Evolutionary conservation across 2,329 filamentous ascomycete species (phyloP).

Genomic region (Aspergillus niger): DNA sequence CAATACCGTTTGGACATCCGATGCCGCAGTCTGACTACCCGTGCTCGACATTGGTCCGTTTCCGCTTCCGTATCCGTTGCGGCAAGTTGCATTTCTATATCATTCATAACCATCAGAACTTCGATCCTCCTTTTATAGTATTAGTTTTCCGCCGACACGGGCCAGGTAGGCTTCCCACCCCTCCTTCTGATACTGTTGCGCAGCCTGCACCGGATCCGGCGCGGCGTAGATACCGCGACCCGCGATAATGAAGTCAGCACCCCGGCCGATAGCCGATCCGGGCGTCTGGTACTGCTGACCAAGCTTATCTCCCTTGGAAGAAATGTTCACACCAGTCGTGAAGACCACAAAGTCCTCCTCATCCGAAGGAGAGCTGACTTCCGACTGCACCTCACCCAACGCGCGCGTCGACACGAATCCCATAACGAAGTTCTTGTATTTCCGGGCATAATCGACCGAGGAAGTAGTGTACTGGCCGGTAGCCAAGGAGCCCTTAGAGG

Average conservation of each 20-base stretch:
- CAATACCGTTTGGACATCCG: conserved; percentile 1
- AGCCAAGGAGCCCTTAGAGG: conserved; percentile 51
- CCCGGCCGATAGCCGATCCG: conserved; percentile 46
- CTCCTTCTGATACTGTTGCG: conserved; percentile 46
- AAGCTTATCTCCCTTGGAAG: conserved; percentile 50
- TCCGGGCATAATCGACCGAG: conserved; percentile 51
- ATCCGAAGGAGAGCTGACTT: conserved; percentile 26
- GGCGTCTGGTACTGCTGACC: conserved; percentile 54
- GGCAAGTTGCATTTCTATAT: not conserved
- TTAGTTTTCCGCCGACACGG: conserved; percentile 30
- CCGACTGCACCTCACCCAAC: conserved; percentile 39
- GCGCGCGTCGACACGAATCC: conserved; percentile 50
- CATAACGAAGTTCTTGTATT: conserved; percentile 48
- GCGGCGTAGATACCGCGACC: conserved; percentile 51
- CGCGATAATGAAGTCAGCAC: conserved; percentile 52
- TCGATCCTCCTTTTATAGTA: not conserved
- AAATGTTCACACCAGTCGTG: conserved; percentile 51
- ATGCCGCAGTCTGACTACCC: not conserved
- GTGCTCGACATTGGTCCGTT: not conserved
- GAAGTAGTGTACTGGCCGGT: conserved; percentile 48
- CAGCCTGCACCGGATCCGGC: conserved; percentile 47
- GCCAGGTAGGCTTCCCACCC: conserved; percentile 51
- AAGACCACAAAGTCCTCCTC: conserved; percentile 53
- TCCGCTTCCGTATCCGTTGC: not conserved
- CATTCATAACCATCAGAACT: not conserved